phyloP scores from a whole-genome alignment of 2,329 filamentous ascomycete genomes.

The Elsinoe perseae region DNA sequence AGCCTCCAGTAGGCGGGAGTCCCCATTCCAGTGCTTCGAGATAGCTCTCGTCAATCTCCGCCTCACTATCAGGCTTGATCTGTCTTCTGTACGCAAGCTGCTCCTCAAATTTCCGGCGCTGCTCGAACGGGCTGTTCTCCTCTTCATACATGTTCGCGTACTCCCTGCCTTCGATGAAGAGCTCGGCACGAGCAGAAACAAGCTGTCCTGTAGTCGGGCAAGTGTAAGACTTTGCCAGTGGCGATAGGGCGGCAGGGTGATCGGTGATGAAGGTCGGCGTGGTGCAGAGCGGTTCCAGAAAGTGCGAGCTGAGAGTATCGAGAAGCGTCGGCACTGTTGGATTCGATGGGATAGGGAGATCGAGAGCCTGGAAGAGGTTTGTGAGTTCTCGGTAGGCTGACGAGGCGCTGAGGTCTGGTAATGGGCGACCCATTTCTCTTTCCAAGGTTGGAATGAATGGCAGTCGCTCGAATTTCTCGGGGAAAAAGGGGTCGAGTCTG shows the following conservation, averaged over 20 bases:
- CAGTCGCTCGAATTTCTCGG: constrained; percentile 52
- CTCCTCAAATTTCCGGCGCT: constrained; percentile 71
- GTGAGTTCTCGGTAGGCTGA: constrained; percentile 54
- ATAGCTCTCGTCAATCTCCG: constrained; percentile 68
- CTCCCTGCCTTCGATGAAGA: constrained; percentile 56
- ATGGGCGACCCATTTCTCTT: constrained; percentile 51
- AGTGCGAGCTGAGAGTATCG: constrained; percentile 67
- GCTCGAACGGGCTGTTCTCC: constrained; percentile 85
- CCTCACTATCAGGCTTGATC: constrained; percentile 38
- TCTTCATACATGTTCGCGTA: constrained; percentile 97
- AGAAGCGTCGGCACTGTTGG: constrained; percentile 63
- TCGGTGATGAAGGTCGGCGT: constrained; percentile 78
- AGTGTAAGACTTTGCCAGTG: constrained; percentile 77
- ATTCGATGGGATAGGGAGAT: constrained; percentile 43
- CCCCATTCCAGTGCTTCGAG: constrained; percentile 78
- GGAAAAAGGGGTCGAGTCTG: constrained; percentile 38
- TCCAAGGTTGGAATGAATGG: constrained; percentile 80
- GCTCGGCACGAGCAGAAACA: constrained; percentile 31
- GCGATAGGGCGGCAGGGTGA: constrained; percentile 84
- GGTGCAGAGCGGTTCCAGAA: constrained; percentile 69
- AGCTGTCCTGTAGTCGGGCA: constrained; percentile 58
- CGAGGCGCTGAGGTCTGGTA: constrained; percentile 42
- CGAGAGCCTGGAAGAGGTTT: constrained; percentile 45
- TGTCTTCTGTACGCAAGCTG: constrained; percentile 37
- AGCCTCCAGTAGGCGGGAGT: constrained; percentile 90